phyloP scores from a whole-genome alignment of 768 basidiomycete species.

The Lenzites betulinus region DNA sequence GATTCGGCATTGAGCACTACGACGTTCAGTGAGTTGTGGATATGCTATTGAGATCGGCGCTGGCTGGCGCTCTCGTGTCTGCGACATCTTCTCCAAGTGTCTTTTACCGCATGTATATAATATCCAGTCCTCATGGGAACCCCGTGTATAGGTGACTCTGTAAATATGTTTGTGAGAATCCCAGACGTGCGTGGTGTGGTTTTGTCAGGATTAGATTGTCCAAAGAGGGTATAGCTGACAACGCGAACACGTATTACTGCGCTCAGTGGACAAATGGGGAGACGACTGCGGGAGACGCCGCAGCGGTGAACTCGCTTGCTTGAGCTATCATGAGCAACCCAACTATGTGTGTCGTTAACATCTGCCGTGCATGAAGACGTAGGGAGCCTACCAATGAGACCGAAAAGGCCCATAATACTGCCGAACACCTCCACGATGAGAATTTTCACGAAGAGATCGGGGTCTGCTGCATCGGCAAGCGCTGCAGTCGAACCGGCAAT shows the following conservation, averaged over 20 bases:
- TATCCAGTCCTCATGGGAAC: no score
- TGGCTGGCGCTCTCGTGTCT: no score
- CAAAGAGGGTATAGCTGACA: constrained; percentile 11
- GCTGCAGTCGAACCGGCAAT: constrained; percentile 96
- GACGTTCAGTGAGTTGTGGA: no score
- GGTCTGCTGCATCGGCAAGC: constrained; percentile 93
- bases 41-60: no score
- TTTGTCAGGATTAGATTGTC: background rate
- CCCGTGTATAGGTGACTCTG: no score
- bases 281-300: constrained; percentile 35
- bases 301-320: constrained; percentile 57
- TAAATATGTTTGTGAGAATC: no score
- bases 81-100: no score
- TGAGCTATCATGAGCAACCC: constrained; percentile 77
- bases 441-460: constrained; percentile 93
- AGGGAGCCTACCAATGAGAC: constrained; percentile 75
- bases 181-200: no score
- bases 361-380: background rate
- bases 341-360: constrained; percentile 44
- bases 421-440: constrained; percentile 95
- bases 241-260: background rate
- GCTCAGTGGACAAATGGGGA: constrained; percentile 34
- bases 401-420: constrained; percentile 90
- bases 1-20: no score
- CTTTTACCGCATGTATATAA: no score